phyloP scores from a whole-genome alignment of 495 filamentous ascomycete genomes.

The Daldinia bambusicola region DNA sequence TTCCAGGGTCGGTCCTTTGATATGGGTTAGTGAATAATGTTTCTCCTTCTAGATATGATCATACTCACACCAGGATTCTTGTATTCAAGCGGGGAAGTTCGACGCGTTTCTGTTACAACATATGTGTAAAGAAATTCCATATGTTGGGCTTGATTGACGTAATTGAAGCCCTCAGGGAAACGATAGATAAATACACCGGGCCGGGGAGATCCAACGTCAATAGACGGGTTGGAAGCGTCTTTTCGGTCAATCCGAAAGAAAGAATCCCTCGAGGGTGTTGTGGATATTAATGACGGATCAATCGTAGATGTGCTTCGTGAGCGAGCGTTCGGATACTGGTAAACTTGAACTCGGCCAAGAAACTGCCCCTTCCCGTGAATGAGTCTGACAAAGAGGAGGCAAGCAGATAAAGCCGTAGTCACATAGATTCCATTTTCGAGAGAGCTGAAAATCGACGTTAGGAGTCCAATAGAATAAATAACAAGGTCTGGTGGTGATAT shows the following conservation, averaged over 20 bases:
- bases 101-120: not conserved
- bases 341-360: conserved; percentile 4
- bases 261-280: not conserved
- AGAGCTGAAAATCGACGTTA: conserved; percentile 7
- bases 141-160: conserved; percentile 14
- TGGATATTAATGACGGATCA: not conserved
- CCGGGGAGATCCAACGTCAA: conserved; percentile 11
- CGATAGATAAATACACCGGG: conserved; percentile 17
- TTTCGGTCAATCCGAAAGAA: conserved; percentile 10
- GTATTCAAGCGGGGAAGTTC: not conserved
- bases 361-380: not conserved
- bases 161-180: conserved; percentile 17
- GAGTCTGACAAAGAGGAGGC: conserved; percentile 7
- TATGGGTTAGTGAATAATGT: not conserved
- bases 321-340: not conserved
- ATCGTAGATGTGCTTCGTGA: not conserved
- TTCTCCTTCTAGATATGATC: not conserved
- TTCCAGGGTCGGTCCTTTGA: conserved; percentile 14
- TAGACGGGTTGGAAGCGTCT: conserved; percentile 5
- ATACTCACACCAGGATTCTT: conserved; percentile 12
- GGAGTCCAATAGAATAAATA: conserved; percentile 2
- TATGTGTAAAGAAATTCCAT: conserved; percentile 11
- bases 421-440: conserved; percentile 18
- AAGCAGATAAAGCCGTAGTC: not conserved
- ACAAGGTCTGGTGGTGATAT: conserved; percentile 10